phyloP scores from a whole-genome alignment of 1,139 yeast species.

The Protomyces arabidopsidicola region DNA sequence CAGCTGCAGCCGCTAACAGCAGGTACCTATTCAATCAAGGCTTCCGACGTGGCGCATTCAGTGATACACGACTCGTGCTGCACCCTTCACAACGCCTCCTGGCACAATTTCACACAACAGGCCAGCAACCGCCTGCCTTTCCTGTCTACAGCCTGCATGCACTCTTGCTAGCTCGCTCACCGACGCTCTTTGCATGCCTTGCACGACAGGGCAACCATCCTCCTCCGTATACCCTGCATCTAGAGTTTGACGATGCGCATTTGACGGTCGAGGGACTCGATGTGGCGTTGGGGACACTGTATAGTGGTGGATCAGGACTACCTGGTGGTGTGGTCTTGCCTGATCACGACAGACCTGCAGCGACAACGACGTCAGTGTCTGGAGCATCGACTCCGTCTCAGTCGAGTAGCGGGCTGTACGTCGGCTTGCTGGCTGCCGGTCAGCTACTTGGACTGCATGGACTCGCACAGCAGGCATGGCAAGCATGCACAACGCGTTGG shows the following conservation, averaged over 20 bases:
- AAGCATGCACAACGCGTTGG: background rate
- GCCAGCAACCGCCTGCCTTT: constrained; percentile 2
- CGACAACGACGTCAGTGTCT: background rate
- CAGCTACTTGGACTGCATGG: constrained; percentile 11
- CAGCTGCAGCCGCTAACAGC: too few relatives aligned
- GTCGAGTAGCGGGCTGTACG: background rate
- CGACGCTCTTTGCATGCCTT: constrained; percentile 8
- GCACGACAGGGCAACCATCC: constrained; percentile 5
- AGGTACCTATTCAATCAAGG: constrained; percentile 15
- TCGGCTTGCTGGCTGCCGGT: constrained; percentile 22
- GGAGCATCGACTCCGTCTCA: background rate
- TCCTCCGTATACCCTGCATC: constrained; percentile 24
- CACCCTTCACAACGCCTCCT: constrained; percentile 9
- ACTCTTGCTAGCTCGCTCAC: constrained; percentile 23
- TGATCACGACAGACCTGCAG: background rate
- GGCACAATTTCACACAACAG: background rate
- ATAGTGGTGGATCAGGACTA: constrained; percentile 7
- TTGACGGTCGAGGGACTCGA: constrained; percentile 21
- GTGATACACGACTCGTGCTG: constrained; percentile 13
- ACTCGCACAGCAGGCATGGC: constrained; percentile 16
- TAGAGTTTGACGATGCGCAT: constrained; percentile 13
- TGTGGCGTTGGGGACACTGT: constrained; percentile 18
- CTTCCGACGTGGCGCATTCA: constrained; percentile 14
- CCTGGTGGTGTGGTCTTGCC: background rate
- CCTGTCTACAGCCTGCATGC: constrained; percentile 24